Evolutionary conservation across 192 early-diverging fungal species (phyloP).

Genomic region (Dissophora ornata): DNA sequence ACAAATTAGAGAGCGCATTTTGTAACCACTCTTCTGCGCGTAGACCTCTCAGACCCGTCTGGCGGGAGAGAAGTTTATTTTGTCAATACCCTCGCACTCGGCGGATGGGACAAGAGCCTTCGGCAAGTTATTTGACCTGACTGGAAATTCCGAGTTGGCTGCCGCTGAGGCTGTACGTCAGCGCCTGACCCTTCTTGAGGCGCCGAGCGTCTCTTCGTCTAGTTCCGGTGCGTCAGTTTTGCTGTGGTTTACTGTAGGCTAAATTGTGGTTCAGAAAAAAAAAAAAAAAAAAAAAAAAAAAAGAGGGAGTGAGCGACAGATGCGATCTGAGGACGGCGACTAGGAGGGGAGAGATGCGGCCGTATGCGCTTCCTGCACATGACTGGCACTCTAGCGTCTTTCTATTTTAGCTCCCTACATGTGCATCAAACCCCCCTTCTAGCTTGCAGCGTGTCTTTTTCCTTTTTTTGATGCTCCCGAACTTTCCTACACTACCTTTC

Average conservation of each 20-base stretch:
- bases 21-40: too few relatives aligned
- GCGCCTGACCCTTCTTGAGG: too few relatives aligned
- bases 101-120: too few relatives aligned
- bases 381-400: not conserved
- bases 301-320: not conserved
- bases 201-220: too few relatives aligned
- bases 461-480: not conserved
- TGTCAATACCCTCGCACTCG: too few relatives aligned
- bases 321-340: too few relatives aligned
- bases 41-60: too few relatives aligned
- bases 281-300: not conserved
- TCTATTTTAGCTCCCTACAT: constrained; percentile 19
- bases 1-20: too few relatives aligned
- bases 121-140: too few relatives aligned
- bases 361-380: not conserved
- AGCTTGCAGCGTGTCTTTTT: not conserved
- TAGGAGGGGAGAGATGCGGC: not conserved
- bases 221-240: not conserved
- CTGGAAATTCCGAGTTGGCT: too few relatives aligned
- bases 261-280: not conserved
- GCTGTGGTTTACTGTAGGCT: not conserved
- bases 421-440: constrained; percentile 3
- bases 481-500: constrained; percentile 1
- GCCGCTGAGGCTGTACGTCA: too few relatives aligned
- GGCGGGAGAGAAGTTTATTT: too few relatives aligned